These are phyloP conservation scores for Paxillus involutus DNA, from an alignment of 768 basidiomycete species.

Conservation along the genomic window DNA sequence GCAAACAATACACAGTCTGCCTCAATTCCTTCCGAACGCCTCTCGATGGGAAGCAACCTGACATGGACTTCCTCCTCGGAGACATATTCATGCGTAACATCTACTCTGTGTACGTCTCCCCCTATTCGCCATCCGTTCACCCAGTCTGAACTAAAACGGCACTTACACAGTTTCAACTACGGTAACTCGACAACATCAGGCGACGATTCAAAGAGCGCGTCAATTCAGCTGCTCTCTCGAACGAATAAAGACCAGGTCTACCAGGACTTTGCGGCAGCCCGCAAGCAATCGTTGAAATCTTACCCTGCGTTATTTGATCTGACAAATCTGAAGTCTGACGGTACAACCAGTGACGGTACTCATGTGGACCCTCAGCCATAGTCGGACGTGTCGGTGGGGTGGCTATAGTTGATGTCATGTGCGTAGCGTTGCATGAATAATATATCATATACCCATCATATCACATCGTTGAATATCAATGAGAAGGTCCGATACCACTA, in stretches of 20 bases:
- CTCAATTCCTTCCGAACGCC: slow-evolving; percentile 33
- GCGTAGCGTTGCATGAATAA: too few species aligned
- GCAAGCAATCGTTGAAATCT: slow-evolving; percentile 13
- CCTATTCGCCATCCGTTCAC: not conserved
- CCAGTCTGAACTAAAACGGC: not conserved
- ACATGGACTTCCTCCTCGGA: slow-evolving; percentile 41
- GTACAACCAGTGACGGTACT: slow-evolving; percentile 19
- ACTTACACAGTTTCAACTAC: slow-evolving; percentile 38
- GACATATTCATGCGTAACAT: slow-evolving; percentile 48
- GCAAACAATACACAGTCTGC: slow-evolving; percentile 40
- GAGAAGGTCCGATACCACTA: too few species aligned
- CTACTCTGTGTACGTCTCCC: slow-evolving; percentile 38
- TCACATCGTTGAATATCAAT: too few species aligned
- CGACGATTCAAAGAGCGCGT: slow-evolving; percentile 27
- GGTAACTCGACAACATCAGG: slow-evolving; percentile 26
- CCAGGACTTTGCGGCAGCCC: slow-evolving; percentile 19
- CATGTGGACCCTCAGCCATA: slow-evolving; percentile 12
- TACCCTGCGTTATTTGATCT: slow-evolving; percentile 26
- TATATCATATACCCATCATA: too few species aligned
- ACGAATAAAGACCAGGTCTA: slow-evolving; percentile 36
- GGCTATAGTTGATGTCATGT: too few species aligned
- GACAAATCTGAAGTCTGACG: slow-evolving; percentile 16
- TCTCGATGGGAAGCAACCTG: slow-evolving; percentile 24
- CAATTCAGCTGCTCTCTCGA: slow-evolving; percentile 41
- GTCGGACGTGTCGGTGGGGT: not conserved